A percentile compares a stretch with the other conserved stretches of the same genome.
Conservation (phyloP, 1,139 yeast genomes). For the Yamadazyma dendronema region DNA sequence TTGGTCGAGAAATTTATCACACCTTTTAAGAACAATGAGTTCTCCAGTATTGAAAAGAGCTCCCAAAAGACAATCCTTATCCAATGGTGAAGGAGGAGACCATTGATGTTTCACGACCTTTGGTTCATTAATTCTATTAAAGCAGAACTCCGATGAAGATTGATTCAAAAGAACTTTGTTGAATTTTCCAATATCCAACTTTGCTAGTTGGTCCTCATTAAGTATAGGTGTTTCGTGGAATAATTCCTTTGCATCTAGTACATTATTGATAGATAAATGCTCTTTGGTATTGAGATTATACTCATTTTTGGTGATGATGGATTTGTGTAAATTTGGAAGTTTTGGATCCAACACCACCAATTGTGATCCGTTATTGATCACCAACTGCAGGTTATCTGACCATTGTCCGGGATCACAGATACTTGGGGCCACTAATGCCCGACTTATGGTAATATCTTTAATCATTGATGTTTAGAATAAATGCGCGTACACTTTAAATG, state of each 20-base stretch:
- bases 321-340: constrained; percentile 35
- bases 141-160: constrained; percentile 29
- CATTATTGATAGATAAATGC: constrained; percentile 7
- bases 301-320: constrained; percentile 18
- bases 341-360: constrained; percentile 39
- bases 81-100: constrained; percentile 24
- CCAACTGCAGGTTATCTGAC: constrained; percentile 38
- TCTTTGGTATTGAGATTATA: constrained; percentile 1
- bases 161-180: constrained; percentile 25
- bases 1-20: constrained; percentile 20
- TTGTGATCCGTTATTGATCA: constrained; percentile 36
- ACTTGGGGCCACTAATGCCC: constrained; percentile 12
- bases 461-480: constrained; percentile 6
- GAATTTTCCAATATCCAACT: constrained; percentile 31
- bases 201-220: constrained; percentile 27
- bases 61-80: constrained; percentile 32
- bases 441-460: constrained; percentile 11
- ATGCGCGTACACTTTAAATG: neutral
- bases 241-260: constrained; percentile 29
- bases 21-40: constrained; percentile 30
- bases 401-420: constrained; percentile 32
- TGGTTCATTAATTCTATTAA: constrained; percentile 34
- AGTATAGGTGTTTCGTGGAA: constrained; percentile 28
- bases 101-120: constrained; percentile 37
- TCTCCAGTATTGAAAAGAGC: constrained; percentile 42